These are phyloP conservation scores for Globisporangium polare DNA, from an alignment of 352 stramenopile species.

Conservation along the genomic window DNA sequence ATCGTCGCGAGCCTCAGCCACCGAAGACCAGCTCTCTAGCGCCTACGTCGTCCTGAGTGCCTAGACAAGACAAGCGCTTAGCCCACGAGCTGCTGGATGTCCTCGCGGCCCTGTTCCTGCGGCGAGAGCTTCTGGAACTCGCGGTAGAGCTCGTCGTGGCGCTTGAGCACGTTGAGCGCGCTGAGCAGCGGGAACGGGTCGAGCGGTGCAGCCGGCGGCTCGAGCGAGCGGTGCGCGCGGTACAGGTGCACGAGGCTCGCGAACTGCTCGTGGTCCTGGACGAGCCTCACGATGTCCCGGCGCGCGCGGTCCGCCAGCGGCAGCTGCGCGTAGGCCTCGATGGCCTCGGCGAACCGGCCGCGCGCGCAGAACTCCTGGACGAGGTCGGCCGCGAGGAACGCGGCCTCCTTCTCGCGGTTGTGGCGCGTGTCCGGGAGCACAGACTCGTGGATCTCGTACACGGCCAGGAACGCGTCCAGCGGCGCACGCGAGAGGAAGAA, in stretches of 20 bases:
- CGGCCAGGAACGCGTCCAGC: conserved; percentile 34
- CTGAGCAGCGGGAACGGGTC: conserved; percentile 44
- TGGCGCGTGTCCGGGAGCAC: neutral
- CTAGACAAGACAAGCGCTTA: neutral
- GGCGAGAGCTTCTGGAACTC: conserved; percentile 41
- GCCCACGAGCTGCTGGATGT: conserved; percentile 46
- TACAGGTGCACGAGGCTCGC: conserved; percentile 44
- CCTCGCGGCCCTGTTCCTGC: conserved; percentile 38
- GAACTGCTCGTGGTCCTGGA: conserved; percentile 60
- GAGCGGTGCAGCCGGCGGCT: conserved; percentile 22
- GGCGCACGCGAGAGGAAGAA: conserved; percentile 54
- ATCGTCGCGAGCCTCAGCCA: neutral
- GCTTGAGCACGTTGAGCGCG: conserved; percentile 40
- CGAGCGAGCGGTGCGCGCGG: conserved; percentile 30
- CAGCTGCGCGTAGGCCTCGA: conserved; percentile 46
- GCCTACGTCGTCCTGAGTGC: neutral
- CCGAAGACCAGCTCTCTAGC: neutral
- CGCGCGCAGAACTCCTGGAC: conserved; percentile 53
- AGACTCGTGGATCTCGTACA: conserved; percentile 22
- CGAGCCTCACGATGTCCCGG: conserved; percentile 26
- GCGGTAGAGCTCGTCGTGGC: conserved; percentile 40
- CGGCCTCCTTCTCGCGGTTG: conserved; percentile 15
- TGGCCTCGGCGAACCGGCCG: conserved; percentile 48
- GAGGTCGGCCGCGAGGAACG: conserved; percentile 25
- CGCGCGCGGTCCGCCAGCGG: conserved; percentile 26